Base-by-base conservation (phyloP, 352 stramenopile species). In the Globisporangium carolinianum region DNA sequence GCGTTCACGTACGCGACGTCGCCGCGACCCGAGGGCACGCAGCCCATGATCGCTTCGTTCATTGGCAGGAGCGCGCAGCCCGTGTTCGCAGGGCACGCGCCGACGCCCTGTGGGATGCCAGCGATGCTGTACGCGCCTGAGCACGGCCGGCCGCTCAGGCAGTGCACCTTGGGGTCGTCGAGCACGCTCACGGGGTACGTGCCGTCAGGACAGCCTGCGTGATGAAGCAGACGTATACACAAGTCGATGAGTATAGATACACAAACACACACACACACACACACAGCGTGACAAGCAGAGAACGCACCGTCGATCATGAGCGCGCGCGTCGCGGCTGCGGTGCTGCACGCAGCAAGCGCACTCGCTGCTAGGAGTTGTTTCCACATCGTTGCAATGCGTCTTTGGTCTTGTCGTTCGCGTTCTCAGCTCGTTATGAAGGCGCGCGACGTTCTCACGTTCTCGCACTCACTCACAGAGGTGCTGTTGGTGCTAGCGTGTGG, bases 1-100 rank as follows among this genome's bases (percentile, higher is more conserved):
- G 68, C 67, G 51, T 91, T 88, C 15, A 91, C 76, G 57, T 89
- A 91, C 37, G 75, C 69, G 51, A 91, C 70, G 57, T 87, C 79
- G 12, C 57, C 53, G 43, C 76, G 79, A 2, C 76, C 77, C 2
- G 59, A 51, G 8, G 63, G 17, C 1, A 86, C 79, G 57, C 81
- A 91, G 59, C 75, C 76, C 81, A 91, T 91, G 57, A 89, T 81
- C 11, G 63, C 63, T 32, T 76, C 75, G 52, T 82, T 64, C 50
- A 78, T 55, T 0, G 81, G 81, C 47, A 89, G 66, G 37, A 89
- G 66, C 17, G 79, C 81, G 53, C 81, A 91, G 50, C 63, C 75
- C 14, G 75, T 73, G 38, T 69, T 70, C 4, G 59, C 63, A 1
- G 81, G 81, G 47, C 81, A 91, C 2, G 71, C 67, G 41, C 81